Evolutionary conservation across 169 alveolate genomes (phyloP), one percentile per base, ranked within the genome.

Genomic region (Neospora caninum): DNA sequence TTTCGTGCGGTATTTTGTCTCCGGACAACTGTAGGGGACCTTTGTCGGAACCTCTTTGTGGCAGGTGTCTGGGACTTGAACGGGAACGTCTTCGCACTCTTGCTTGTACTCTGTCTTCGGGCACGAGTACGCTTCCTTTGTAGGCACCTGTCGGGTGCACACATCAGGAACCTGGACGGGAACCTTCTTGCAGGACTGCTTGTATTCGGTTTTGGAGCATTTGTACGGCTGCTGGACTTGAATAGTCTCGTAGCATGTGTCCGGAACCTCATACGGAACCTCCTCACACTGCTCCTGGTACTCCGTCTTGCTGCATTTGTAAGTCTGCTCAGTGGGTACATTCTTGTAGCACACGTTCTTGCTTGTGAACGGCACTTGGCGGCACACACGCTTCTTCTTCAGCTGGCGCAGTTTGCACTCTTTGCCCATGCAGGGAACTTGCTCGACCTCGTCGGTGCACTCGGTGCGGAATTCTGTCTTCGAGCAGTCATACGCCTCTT

Each of bases 401-500:
- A 89, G 93, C 13, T 86, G 54, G 88, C 93, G 41, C 93, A 89
- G 73, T 88, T 89, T 89, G 88, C 93, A 89, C 41, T 93, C 95
- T 64, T 88, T 86, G 42, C 93, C 93, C 42, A 67, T 45, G 91
- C 95, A 93, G 49, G 95, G 95, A 29, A 73, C 88, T 45, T 86
- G 70, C 67, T 42, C 89, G 39, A 42, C 95, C 27, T 82, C 95
- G 38, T 87, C 86, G 20, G 67, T 86, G 54, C 95, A 93, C 84
- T 88, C 92, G 69, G 67, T 92, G 39, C 86, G 92, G 41, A 45
- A 80, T 58, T 83, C 54, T 10, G 94, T 92, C 94, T 83, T 92
- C 78, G 94, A 89, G 86, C 95, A 93, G 64, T 45, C 86, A 54
- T 86, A 93, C 70, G 89, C 95, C 54, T 88, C 93, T 25, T 93